Evolutionary conservation across 169 alveolate genomes (phyloP).

Genomic region (Plasmodium ovale): DNA sequence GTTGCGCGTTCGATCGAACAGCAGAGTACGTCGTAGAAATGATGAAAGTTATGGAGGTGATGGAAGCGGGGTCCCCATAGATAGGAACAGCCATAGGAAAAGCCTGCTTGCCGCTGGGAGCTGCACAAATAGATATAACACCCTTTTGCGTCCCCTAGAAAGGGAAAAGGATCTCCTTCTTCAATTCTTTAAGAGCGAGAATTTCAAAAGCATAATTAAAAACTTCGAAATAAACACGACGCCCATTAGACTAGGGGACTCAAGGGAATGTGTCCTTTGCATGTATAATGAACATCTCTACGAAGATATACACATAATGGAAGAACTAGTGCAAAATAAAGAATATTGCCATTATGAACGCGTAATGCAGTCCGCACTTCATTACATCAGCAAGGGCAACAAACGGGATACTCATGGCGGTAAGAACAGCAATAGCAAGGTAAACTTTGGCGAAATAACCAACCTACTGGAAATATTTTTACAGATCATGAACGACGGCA

Average conservation of each 20-base stretch:
- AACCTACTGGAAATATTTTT: slow-evolving; percentile 10
- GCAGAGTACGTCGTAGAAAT: too few relatives aligned
- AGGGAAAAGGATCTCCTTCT: background rate
- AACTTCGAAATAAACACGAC: slow-evolving; percentile 12
- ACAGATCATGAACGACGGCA: background rate
- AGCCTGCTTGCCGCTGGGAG: background rate
- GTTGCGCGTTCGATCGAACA: too few relatives aligned
- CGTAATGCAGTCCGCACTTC: slow-evolving; percentile 12
- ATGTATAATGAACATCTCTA: background rate
- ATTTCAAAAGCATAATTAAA: slow-evolving; percentile 19
- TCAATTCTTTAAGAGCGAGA: slow-evolving; percentile 1
- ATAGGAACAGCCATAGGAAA: background rate
- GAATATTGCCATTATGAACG: slow-evolving; percentile 7
- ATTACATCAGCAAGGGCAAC: slow-evolving; percentile 16
- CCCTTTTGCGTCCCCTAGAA: background rate
- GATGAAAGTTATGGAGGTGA: too few relatives aligned
- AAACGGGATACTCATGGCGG: background rate
- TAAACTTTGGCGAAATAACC: slow-evolving; percentile 9
- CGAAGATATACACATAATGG: slow-evolving; percentile 21
- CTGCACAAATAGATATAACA: background rate
- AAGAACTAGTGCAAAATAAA: background rate
- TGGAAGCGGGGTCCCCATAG: too few relatives aligned
- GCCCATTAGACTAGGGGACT: background rate
- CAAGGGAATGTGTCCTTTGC: slow-evolving; percentile 17
- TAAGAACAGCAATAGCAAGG: background rate